Evolutionary conservation across 2,329 filamentous ascomycete species (phyloP).

Genomic region (Lasiodiplodia gonubiensis): DNA sequence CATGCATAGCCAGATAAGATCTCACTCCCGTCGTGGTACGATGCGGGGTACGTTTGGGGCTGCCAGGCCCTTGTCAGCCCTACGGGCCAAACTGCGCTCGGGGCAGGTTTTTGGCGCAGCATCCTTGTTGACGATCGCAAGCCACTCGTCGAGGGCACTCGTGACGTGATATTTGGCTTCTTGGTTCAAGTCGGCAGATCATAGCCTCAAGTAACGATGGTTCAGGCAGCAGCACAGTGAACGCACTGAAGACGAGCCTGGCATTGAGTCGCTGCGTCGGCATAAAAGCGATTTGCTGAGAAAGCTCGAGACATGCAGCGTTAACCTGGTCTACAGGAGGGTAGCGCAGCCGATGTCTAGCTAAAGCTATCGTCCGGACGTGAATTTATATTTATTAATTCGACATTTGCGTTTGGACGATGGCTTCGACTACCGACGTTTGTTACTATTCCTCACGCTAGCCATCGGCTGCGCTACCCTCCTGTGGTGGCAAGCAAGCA

Average conservation of each 20-base stretch:
- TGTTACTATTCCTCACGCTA: too few relatives aligned
- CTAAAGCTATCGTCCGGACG: too few relatives aligned
- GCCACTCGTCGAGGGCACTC: neutral
- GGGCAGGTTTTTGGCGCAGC: neutral
- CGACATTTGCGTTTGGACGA: too few relatives aligned
- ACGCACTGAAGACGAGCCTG: neutral
- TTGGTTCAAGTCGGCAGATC: neutral
- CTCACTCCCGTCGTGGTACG: neutral
- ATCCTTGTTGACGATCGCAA: neutral
- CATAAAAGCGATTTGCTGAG: neutral
- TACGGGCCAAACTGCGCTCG: neutral
- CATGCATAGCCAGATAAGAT: neutral
- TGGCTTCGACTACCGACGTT: too few relatives aligned
- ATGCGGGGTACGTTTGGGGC: neutral
- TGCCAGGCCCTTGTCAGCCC: neutral
- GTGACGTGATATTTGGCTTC: neutral
- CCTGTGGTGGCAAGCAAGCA: too few relatives aligned
- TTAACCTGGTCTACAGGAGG: too few relatives aligned
- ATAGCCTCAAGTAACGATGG: neutral
- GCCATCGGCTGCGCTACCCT: too few relatives aligned
- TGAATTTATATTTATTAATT: too few relatives aligned
- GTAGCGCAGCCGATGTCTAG: too few relatives aligned
- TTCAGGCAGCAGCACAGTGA: neutral
- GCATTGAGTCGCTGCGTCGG: neutral
- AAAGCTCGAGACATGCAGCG: neutral